Evolutionary conservation across 768 basidiomycete species (phyloP), one percentile per base, ranked within the genome.

Genomic region (Antrodiella citrinella): DNA sequence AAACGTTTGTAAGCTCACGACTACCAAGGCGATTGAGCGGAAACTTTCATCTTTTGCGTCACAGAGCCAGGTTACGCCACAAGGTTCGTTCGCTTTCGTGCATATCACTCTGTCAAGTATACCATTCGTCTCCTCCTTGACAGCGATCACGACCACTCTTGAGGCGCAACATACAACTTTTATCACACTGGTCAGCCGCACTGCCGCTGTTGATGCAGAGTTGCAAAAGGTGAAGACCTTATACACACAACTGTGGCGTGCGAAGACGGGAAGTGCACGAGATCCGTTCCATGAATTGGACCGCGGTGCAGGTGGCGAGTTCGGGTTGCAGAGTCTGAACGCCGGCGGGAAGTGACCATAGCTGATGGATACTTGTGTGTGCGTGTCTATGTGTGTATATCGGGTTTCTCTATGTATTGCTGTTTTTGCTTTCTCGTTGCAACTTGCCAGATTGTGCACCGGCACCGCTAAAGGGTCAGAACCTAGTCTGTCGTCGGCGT

Each of bases 141-240:
- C 47, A 89, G 88, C 76, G 42, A 86, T 91, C 50, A 69, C 84
- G 4, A 73, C 86, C 2, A 86, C 88, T 4, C 72, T 92, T 26
- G 85, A 89, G 62, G 82, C 84, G 3, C 89, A 92, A 63, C 83
- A 92, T 55, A 71, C 77, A 18, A 83, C 80, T 4, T 91, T 90
- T 65, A 74, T 90, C 21, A 72, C 84, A 3, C 76, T 92, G 20
- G 90, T 89, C 4, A 78, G 75, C 53, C 87, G 81, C 65, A 86
- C 85, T 2, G 87, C 89, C 15, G 71, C 80, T 2, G 67, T 89
- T 1, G 82, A 91, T 51, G 74, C 76, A 2, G 86, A 90, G 57
- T 62, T 91, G 21, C 82, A 88, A 60, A 84, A 82, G 67, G 76
- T 92, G 57, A 89, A 89, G 62, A 65, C 70, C 9, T 62, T 84